phyloP scores from a whole-genome alignment of 2,329 filamentous ascomycete genomes.

The Peltaster fructicola region DNA sequence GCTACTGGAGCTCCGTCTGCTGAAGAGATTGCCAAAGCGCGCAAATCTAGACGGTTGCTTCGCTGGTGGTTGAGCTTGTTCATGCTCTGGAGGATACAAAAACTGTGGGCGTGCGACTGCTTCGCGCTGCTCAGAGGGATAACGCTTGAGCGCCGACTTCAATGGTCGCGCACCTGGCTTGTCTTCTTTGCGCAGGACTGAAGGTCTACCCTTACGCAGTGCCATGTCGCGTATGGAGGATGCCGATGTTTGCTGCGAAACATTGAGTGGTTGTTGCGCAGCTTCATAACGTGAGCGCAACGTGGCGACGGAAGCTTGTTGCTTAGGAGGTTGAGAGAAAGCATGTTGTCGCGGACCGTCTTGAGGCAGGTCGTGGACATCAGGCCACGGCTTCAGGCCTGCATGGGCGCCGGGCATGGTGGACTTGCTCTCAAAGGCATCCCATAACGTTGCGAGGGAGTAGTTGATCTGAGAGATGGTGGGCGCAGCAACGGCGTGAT shows the following conservation, averaged over 20 bases:
- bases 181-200: constrained; percentile 7
- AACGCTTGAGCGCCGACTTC: constrained; percentile 5
- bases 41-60: constrained; percentile 5
- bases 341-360: constrained; percentile 2
- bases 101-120: too few species aligned
- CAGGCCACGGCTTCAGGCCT: constrained; percentile 5
- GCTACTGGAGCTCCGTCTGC: constrained; percentile 1
- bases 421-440: too few species aligned
- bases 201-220: constrained; percentile 20
- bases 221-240: constrained; percentile 28
- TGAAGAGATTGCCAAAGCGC: constrained; percentile 4
- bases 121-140: constrained; percentile 2
- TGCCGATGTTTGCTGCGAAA: constrained; percentile 28
- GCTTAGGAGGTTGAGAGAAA: constrained; percentile 1
- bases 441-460: too few species aligned
- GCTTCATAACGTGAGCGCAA: constrained; percentile 21
- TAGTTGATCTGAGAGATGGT: too few species aligned
- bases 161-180: constrained; percentile 5
- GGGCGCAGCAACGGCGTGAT: too few species aligned
- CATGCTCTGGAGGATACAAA: too few species aligned
- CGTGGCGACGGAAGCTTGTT: constrained; percentile 2
- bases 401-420: constrained; percentile 3
- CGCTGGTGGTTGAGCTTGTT: constrained; percentile 4
- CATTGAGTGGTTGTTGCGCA: constrained; percentile 21
- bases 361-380: constrained; percentile 2